phyloP scores from a whole-genome alignment of 73 alveolate species.

The Paramecium caudatum region DNA sequence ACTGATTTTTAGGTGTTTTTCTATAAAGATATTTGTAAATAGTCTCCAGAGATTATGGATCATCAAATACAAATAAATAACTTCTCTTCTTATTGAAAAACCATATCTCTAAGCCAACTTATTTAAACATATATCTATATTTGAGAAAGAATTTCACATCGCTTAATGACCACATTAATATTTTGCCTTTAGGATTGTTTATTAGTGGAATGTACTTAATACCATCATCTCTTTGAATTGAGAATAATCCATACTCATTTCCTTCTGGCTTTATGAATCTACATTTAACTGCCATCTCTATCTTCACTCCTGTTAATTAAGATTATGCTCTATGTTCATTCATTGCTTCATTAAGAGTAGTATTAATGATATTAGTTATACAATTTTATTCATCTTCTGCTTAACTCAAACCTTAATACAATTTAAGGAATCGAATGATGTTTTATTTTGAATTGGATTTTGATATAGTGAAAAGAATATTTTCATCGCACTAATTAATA shows the following conservation, averaged over 20 bases:
- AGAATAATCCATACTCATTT: conserved; percentile 40
- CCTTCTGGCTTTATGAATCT: conserved; percentile 73
- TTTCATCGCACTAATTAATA: conserved; percentile 61
- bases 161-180: conserved; percentile 28
- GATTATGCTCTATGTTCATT: conserved; percentile 62
- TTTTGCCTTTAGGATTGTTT: conserved; percentile 38
- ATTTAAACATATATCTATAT: conserved; percentile 67
- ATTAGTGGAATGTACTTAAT: conserved; percentile 50
- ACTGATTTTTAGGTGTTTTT: conserved; percentile 51
- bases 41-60: conserved; percentile 5
- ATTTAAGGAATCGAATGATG: conserved; percentile 68
- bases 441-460: conserved; percentile 71
- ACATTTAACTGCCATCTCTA: conserved; percentile 50
- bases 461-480: conserved; percentile 64
- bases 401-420: conserved; percentile 59
- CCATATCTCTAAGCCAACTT: conserved; percentile 71
- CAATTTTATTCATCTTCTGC: conserved; percentile 70
- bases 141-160: conserved; percentile 69
- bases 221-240: conserved; percentile 46
- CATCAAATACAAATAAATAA: conserved; percentile 61
- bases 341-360: conserved; percentile 57
- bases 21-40: not conserved
- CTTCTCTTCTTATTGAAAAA: conserved; percentile 67
- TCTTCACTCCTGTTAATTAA: conserved; percentile 41
- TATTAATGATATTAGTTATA: conserved; percentile 23